Percentiles rank a stretch among this genome's conserved stretches.
phyloP scores from a whole-genome alignment of 1,284 basidiomycete genomes.

The Sparassis latifolia region DNA sequence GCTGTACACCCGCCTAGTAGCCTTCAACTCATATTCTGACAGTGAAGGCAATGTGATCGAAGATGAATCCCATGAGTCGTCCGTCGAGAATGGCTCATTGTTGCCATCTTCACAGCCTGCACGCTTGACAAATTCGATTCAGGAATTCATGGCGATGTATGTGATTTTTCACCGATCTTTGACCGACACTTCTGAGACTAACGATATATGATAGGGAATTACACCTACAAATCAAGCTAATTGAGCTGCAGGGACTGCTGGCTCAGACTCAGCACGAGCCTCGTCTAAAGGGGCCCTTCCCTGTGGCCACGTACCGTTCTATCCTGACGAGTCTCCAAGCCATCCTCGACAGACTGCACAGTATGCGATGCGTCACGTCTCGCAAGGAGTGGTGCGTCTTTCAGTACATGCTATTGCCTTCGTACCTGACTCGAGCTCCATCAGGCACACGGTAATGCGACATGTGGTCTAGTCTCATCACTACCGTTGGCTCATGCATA shows the following conservation, averaged over 20 bases:
- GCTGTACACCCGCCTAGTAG: conserved; percentile 77
- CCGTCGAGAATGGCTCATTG: conserved; percentile 16
- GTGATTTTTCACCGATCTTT: conserved; percentile 16
- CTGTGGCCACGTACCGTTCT: conserved; percentile 73
- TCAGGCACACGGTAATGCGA: conserved; percentile 56
- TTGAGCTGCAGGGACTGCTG: conserved; percentile 76
- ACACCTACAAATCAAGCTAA: conserved; percentile 86
- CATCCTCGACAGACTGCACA: conserved; percentile 86
- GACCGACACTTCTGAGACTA: too few species aligned
- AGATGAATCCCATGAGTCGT: conserved; percentile 9
- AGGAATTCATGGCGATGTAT: conserved; percentile 88
- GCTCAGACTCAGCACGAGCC: conserved; percentile 91
- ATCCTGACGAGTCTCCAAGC: conserved; percentile 84
- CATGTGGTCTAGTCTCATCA: not conserved
- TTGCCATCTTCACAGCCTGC: conserved; percentile 30
- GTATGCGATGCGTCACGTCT: conserved; percentile 92
- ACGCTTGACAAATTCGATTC: conserved; percentile 56
- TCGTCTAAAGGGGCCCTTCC: conserved; percentile 90
- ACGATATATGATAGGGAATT: conserved; percentile 63
- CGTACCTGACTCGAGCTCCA: conserved; percentile 6
- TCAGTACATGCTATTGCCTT: conserved; percentile 3
- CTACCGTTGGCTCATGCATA: conserved; percentile 1
- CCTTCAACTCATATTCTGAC: conserved; percentile 58
- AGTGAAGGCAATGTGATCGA: not conserved
- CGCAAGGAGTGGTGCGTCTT: conserved; percentile 80